Base-by-base conservation (phyloP, 176 grass and related monocot species). In the Raddia distichophylla region DNA sequence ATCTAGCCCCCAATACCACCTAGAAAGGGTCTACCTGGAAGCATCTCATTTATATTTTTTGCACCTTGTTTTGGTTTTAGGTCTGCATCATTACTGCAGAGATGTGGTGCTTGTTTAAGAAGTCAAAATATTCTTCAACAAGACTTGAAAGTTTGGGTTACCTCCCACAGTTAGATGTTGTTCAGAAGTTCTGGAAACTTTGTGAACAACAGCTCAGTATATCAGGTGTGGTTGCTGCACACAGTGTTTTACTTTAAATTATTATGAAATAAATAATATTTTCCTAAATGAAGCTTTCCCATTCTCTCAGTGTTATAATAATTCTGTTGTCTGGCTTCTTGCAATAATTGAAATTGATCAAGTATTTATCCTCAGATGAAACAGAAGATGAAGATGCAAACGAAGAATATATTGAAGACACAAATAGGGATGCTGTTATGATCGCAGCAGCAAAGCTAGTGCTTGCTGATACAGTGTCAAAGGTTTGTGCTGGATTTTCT, bases 341-440 rank as follows among this genome's bases (percentile, higher is more conserved):
- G 11, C 87, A 54, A 65, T 66, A 18, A 78, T 70, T 53, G 42
- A 78, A 64, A 87, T 77, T 48, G 51, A 62, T 73, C 20, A 74
- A 73, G 10, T 86, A 35, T 83, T 53, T 6, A 76, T 77, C 67
- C 73, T 75, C 90, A 98, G 96, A 95, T 90, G 96, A 98, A 87
- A 98, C 93, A 53, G 96, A 98, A 89, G 96, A 95, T 86, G 96
- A 98, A 86, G 89, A 95, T 78, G 90, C 96, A 86, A 95, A 93
- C 43, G 86, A 91, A 84, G 96, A 98, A 84, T 95, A 98, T 81
- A 91, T 98, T 88, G 96, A 98, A 74, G 96, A 98, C 61, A 93
- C 88, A 52, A 98, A 95, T 43, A 90, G 86, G 84, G 96, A 98
- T 86, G 88, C 87, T 56, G 90, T 93, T 85, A 98, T 93, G 90